Evolutionary conservation across 345 rosid species (phyloP), one percentile per base, ranked within the genome.

Genomic region (Eucalyptus regnans): DNA sequence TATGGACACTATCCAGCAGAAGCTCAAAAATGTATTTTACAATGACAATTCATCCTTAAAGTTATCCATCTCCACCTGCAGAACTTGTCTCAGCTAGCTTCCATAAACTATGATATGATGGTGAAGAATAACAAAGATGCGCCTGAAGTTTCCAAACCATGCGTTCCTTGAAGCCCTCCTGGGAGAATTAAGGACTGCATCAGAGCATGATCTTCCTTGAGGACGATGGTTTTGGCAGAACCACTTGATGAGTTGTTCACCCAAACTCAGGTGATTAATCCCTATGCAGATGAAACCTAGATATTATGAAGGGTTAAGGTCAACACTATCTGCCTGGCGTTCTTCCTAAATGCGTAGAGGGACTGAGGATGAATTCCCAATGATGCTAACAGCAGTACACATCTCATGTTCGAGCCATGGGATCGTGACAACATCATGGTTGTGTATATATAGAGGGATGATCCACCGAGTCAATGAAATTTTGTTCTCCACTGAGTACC

Each of bases 61-160:
- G 48, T 33, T 56, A 20, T 56, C 31, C 6, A 6, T 84, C 52
- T 76, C n/a, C 85, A 37, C 86, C 52, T 86, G 52, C 88, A 97
- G 99, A 97, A 97, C 91, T 93, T 97, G 90, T 93, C 99, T 33
- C 99, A 97, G 94, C 89, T 98, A 90, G 99, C 98, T 89, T 96
- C 98, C 27, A 97, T 98, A 88, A 98, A 98, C 93, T 96, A 95
- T 83, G 99, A 98, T 89, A 87, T 95, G 92, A 94, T 95, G 33
- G 88, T 93, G 58, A 96, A 93, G 94, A 94, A 90, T 89, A 88
- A 93, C 23, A 93, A 90, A 90, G 97, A 95, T 86, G 91, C 93
- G 68, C 93, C 91, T 48, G 95, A 95, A 71, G 89, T 91, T 90
- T 86, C 96, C 83, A 94, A 93, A 90, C 89, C 93, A 48, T 88